Conservation (phyloP, 148 eudicot species). For the Fagopyrum tataricum region DNA sequence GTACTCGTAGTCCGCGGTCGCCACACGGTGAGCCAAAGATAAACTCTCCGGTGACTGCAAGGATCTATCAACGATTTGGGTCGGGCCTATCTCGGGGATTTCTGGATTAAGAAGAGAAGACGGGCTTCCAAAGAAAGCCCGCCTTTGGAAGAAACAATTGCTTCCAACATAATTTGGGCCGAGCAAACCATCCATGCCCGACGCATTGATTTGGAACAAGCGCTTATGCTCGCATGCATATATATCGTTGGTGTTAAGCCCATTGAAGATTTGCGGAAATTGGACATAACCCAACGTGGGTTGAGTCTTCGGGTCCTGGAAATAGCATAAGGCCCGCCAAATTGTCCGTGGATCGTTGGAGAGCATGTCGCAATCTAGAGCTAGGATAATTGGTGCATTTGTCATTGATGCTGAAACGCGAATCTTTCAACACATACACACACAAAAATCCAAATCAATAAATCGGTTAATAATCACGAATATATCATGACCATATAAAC, state of each 20-base stretch:
- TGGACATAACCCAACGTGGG: constrained; percentile 50
- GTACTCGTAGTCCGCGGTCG: constrained; percentile 28
- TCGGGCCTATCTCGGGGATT: constrained; percentile 22
- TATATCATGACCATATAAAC: too few relatives aligned
- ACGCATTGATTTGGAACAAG: constrained; percentile 33
- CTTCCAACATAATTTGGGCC: constrained; percentile 78
- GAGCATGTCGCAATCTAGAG: constrained; percentile 72
- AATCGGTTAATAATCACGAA: not conserved
- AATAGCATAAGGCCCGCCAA: constrained; percentile 50
- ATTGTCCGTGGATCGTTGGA: constrained; percentile 72
- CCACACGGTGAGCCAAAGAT: constrained; percentile 30
- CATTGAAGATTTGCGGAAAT: constrained; percentile 64
- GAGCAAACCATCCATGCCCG: constrained; percentile 60
- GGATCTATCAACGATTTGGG: constrained; percentile 12
- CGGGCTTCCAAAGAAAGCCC: constrained; percentile 48
- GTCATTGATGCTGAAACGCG: constrained; percentile 77
- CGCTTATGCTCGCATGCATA: constrained; percentile 48
- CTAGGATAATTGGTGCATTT: constrained; percentile 68
- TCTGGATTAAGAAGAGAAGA: constrained; percentile 22
- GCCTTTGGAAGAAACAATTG: constrained; percentile 58
- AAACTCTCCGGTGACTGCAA: constrained; percentile 22
- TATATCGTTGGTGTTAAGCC: constrained; percentile 48
- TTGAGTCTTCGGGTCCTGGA: constrained; percentile 26
- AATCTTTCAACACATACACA: constrained; percentile 29
- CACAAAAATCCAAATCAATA: not conserved